Base-by-base conservation (phyloP, 2,329 filamentous ascomycete species). In the Fusarium torreyae region DNA sequence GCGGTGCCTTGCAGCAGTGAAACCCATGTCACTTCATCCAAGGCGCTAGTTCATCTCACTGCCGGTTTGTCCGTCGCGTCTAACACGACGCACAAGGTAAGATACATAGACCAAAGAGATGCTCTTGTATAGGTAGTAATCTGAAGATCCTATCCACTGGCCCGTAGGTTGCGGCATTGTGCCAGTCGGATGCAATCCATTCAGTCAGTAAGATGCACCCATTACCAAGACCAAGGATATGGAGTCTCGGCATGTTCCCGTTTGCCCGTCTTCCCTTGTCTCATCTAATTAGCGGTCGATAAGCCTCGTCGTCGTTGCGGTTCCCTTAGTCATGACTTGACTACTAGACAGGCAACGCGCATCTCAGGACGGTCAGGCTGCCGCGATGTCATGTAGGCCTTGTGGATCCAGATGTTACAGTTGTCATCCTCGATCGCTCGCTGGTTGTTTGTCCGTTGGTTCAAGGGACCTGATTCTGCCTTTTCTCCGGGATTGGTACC, bases 1-100 rank as follows among this genome's bases (percentile, higher is more conserved):
- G 55, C 28, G 49, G 66, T 69, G 57, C 66, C 66, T 69, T 69
- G 66, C 66, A 69, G 64, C 45, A 68, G 52, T 39, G 48, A 63
- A 68, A 22, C 43, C 45, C 54, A 39, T 63, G 63, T 46, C 57
- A 40, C 42, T 58, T 10, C 28, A 20, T 31, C 28, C 39, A 45
- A 50, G 18, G 26, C 61, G 49, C 63, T 66, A 63, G 59, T 48
- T 55, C 45, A 59, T 26, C 36, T 36, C 28, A 44, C 18, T 69
- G 48, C 66, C 66, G 66, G 66, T 51, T 51, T 15, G 57, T 69
- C 66, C 66, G 61, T 64, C 38, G n/a, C n/a, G 43, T 61, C 28
- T 43, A 31, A 17, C 10, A 38, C 28, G 28, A 31, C 28, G 28
- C 28, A 3, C 5, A 13, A 5, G 28, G 9, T 13, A 13, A 31